A percentile compares a stretch with the other conserved stretches of the same genome.
phyloP scores from a whole-genome alignment of 768 basidiomycete species.

The Xanthoconium purpureum region DNA sequence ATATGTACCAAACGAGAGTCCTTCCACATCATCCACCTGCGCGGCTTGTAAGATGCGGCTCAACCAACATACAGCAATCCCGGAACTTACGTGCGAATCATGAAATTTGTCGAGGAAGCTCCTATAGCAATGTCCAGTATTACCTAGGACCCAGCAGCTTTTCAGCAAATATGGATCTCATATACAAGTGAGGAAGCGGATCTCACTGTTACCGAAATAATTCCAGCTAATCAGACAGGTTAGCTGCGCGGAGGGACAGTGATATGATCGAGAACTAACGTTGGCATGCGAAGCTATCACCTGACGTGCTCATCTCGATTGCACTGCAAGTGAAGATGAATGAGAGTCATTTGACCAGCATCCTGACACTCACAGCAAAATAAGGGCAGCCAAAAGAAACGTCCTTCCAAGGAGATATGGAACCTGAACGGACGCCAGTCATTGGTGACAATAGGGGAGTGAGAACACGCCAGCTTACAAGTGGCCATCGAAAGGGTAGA shows the following conservation, averaged over 20 bases:
- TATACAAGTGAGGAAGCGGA: neutral
- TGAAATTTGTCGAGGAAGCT: constrained; percentile 20
- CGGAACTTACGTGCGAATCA: constrained; percentile 26
- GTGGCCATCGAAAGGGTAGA: constrained; percentile 24
- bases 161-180: neutral
- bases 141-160: neutral
- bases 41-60: neutral
- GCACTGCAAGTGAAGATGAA: constrained; percentile 3
- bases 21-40: constrained; percentile 30
- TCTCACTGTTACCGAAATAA: constrained; percentile 7
- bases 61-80: no score
- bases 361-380: constrained; percentile 10
- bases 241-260: neutral
- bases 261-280: constrained; percentile 13
- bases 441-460: neutral
- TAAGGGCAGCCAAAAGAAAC: constrained; percentile 9
- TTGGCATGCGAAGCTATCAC: constrained; percentile 3
- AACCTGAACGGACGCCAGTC: constrained; percentile 1
- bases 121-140: constrained; percentile 8
- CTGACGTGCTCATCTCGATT: neutral
- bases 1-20: constrained; percentile 8
- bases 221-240: neutral
- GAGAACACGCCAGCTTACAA: constrained; percentile 14
- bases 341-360: no score
- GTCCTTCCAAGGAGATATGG: constrained; percentile 26